Evolutionary conservation across 148 eudicot species (phyloP), one percentile per base, ranked within the genome.

Genomic region (Camellia sinensis): DNA sequence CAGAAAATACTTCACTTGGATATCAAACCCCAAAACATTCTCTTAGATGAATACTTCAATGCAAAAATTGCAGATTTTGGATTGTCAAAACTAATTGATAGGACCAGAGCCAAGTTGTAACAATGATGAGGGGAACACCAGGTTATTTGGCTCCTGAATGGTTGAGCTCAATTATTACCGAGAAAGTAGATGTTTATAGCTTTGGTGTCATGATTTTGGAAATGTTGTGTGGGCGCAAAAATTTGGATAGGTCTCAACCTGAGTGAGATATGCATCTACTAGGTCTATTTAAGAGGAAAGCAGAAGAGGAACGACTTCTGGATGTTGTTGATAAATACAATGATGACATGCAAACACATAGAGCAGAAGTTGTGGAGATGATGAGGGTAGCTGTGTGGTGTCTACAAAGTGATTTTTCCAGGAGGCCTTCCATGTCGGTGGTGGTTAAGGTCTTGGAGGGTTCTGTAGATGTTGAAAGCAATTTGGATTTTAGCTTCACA

Each of bases 131-230:
- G 46, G 81, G 81, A 56, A 70, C 81, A 41, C 81, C 68, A 2
- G 75, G 81, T 37, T 78, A 78, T 9, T 7, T 78, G 61, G 75
- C 81, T 70, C 75, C 81, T 9, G 76, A 79, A 67, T 79, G 57
- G 75, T 19, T 57, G 59, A 79, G 75, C 73, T 79, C 75, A 48
- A 9, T 70, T 13, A 79, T 79, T 1, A 79, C 69, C 3, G 68
- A 70, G 15, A 79, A 79, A 70, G 68, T 79, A 14, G 74, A 78
- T 43, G 75, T 78, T 2, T 78, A 78, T 57, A 78, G 80, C 80
- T 78, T 78, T 78, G 80, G 74, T 40, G 48, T 78, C 1, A 67
- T 78, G 48, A 56, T 78, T 0, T 57, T 78, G 41, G 80, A 78
- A 45, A 69, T 69, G 37, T 41, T 78, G 19, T 78, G 80, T 44